Evolutionary conservation across 108 stramenopile genomes (phyloP).

Genomic region (Fistulifera pelliculosa): DNA sequence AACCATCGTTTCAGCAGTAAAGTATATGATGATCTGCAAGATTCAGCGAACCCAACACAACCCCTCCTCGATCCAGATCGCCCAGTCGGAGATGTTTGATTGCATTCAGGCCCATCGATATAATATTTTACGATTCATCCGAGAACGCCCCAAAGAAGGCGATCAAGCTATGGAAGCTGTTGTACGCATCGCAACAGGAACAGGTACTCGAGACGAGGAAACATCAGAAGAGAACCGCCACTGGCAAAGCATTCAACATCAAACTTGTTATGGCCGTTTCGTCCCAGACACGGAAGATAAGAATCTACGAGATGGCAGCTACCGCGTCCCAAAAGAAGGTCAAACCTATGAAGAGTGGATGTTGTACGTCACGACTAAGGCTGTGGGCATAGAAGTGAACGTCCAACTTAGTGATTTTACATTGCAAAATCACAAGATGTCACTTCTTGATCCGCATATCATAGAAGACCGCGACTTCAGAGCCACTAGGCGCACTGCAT

Average conservation of each 20-base stretch:
- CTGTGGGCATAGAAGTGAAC: constrained; percentile 95
- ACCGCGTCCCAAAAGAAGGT: constrained; percentile 66
- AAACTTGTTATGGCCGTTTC: constrained; percentile 90
- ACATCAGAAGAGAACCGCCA: constrained; percentile 71
- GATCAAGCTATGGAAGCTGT: constrained; percentile 94
- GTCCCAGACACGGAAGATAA: constrained; percentile 95
- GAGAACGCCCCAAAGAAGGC: constrained; percentile 72
- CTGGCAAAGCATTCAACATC: constrained; percentile 91
- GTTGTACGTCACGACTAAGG: constrained; percentile 91
- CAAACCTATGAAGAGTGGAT: constrained; percentile 96
- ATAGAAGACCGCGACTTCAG: constrained; percentile 86
- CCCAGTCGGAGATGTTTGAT: constrained; percentile 94
- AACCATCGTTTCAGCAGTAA: constrained; percentile 91
- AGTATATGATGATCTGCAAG: constrained; percentile 89
- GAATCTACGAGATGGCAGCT: constrained; percentile 83
- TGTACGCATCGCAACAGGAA: constrained; percentile 89
- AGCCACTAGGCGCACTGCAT: constrained; percentile 37
- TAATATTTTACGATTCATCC: constrained; percentile 86
- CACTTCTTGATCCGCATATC: constrained; percentile 84
- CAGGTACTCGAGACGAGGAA: constrained; percentile 71
- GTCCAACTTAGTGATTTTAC: constrained; percentile 97
- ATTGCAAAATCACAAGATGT: constrained; percentile 96
- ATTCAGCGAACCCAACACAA: constrained; percentile 72
- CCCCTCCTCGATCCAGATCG: constrained; percentile 90
- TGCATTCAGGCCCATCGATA: constrained; percentile 87